Conservation (phyloP, 768 basidiomycete genomes). For the Termitomyces sp. region DNA sequence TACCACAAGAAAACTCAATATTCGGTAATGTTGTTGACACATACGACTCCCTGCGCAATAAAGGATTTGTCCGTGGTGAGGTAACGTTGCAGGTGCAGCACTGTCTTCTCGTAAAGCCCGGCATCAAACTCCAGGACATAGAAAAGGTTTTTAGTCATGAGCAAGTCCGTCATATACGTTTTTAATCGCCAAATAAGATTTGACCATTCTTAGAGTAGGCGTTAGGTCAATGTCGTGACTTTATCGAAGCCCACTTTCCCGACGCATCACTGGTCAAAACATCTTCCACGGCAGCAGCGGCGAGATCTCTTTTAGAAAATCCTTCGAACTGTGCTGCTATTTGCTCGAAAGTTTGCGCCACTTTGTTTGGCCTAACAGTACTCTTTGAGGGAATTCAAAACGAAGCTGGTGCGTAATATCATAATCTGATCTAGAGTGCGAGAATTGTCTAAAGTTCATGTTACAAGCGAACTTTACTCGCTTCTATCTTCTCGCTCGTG, state of each 20-base stretch:
- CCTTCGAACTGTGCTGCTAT: slow-evolving; percentile 63
- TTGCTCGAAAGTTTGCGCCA: slow-evolving; percentile 62
- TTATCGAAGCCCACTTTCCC: slow-evolving; percentile 53
- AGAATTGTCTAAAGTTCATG: neutral
- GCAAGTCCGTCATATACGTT: slow-evolving; percentile 45
- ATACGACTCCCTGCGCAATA: slow-evolving; percentile 57
- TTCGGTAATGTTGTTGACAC: slow-evolving; percentile 75
- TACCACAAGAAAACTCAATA: slow-evolving; percentile 80
- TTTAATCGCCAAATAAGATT: neutral
- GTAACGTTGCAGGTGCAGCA: slow-evolving; percentile 61
- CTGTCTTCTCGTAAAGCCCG: slow-evolving; percentile 61
- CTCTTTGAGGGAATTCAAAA: slow-evolving; percentile 65
- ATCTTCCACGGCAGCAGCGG: slow-evolving; percentile 74
- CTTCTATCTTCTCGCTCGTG: slow-evolving; percentile 56
- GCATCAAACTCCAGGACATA: slow-evolving; percentile 53
- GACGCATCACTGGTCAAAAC: slow-evolving; percentile 48
- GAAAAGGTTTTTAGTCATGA: slow-evolving; percentile 71
- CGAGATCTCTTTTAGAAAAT: slow-evolving; percentile 41
- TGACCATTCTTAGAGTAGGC: slow-evolving; percentile 42
- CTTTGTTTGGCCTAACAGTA: slow-evolving; percentile 61
- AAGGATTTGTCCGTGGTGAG: slow-evolving; percentile 57
- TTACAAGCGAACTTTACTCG: slow-evolving; percentile 62
- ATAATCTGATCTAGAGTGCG: neutral
- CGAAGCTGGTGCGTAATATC: slow-evolving; percentile 35
- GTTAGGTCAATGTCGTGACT: slow-evolving; percentile 72